phyloP scores from a whole-genome alignment of 164 flowering plant species.

The Warburgia ugandensis region DNA sequence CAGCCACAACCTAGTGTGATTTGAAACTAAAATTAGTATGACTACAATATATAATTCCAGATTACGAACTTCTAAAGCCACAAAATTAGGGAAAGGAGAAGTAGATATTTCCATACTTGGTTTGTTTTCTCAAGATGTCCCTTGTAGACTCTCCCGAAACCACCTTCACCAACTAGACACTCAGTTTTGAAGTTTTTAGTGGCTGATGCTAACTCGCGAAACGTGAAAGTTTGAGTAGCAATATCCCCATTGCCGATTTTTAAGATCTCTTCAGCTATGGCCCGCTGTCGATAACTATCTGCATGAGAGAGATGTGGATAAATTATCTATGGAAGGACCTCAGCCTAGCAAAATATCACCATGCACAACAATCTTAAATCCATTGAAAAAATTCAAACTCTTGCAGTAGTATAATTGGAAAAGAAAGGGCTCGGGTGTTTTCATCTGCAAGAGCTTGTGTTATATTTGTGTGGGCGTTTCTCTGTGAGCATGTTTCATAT shows the following conservation, averaged over 20 bases:
- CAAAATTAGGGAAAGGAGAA: background rate
- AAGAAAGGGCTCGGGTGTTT: background rate
- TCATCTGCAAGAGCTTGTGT: background rate
- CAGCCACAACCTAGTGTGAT: slow-evolving; percentile 51
- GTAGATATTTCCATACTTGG: slow-evolving; percentile 25
- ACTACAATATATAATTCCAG: background rate
- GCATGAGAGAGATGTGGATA: slow-evolving; percentile 10
- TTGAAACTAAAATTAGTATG: background rate
- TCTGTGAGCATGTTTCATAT: too few species aligned
- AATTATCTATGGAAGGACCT: background rate
- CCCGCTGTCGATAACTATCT: slow-evolving; percentile 48
- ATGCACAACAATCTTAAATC: background rate
- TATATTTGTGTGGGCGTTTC: too few species aligned
- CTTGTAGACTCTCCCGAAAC: slow-evolving; percentile 82
- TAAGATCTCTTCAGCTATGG: slow-evolving; percentile 40
- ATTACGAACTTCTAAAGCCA: too few species aligned
- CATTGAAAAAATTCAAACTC: background rate
- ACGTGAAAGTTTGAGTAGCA: slow-evolving; percentile 43
- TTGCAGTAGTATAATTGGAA: background rate
- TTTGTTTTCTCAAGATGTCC: slow-evolving; percentile 36
- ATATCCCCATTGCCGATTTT: slow-evolving; percentile 48
- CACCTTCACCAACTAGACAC: slow-evolving; percentile 68
- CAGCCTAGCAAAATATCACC: background rate
- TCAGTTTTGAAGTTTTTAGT: slow-evolving; percentile 53
- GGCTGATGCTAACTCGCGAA: slow-evolving; percentile 46